phyloP scores from a whole-genome alignment of 371 early-diverging fungal genomes.

The Zychaea mexicana region DNA sequence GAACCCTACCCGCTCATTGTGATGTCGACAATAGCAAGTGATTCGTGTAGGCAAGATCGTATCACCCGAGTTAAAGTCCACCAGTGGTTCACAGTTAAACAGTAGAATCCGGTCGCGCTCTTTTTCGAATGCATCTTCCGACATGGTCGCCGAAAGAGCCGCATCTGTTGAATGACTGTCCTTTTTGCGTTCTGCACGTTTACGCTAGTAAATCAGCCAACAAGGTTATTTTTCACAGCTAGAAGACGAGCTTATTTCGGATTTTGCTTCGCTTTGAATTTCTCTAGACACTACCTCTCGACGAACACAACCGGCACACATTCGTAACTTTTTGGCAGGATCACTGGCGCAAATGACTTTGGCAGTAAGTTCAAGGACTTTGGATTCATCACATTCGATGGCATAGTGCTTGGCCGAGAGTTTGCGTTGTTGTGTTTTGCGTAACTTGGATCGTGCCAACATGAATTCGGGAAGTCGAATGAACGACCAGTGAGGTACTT shows the following conservation, averaged over 20 bases:
- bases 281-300: conserved; percentile 77
- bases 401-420: conserved; percentile 2
- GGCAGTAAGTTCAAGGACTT: conserved; percentile 70
- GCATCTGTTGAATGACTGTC: conserved; percentile 23
- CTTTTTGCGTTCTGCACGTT: conserved; percentile 49
- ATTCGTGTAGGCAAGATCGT: conserved; percentile 87
- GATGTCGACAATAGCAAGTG: conserved; percentile 95
- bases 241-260: no score
- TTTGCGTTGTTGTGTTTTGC: conserved; percentile 19
- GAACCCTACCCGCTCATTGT: conserved; percentile 88
- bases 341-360: conserved; percentile 84
- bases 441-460: conserved; percentile 72
- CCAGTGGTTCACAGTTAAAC: conserved; percentile 82
- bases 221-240: no score
- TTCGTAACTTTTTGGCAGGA: conserved; percentile 66
- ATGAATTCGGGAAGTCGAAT: conserved; percentile 81
- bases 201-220: no score
- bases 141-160: background rate
- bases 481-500: conserved; percentile 79
- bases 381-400: conserved; percentile 28
- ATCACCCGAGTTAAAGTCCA: conserved; percentile 85
- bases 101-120: conserved; percentile 63
- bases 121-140: conserved; percentile 28
- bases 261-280: no score
- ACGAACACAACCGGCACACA: conserved; percentile 84